These are phyloP conservation scores for Porogramme epimiltina DNA, from an alignment of 1,284 basidiomycete genomes.

Conservation along the genomic window DNA sequence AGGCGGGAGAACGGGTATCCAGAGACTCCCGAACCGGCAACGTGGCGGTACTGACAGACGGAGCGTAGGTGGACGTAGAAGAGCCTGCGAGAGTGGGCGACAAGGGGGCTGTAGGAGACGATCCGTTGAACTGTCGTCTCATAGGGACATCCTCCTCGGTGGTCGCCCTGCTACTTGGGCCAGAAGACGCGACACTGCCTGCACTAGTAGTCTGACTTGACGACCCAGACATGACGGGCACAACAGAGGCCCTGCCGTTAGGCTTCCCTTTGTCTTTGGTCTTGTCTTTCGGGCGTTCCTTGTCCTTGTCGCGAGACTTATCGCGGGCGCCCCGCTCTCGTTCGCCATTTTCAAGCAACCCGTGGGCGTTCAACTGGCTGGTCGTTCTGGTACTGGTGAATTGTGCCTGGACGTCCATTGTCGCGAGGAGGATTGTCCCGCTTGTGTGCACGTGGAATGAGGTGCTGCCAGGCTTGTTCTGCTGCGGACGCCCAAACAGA, in stretches of 20 bases:
- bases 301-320: slow-evolving; percentile 6
- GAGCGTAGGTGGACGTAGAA: slow-evolving; percentile 11
- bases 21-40: slow-evolving; percentile 14
- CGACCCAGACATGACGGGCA: slow-evolving; percentile 7
- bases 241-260: slow-evolving; percentile 10
- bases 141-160: slow-evolving; percentile 19
- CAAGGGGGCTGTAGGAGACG: slow-evolving; percentile 17
- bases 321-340: slow-evolving; percentile 10
- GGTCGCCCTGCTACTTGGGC: slow-evolving; percentile 4
- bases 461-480: slow-evolving; percentile 17
- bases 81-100: slow-evolving; percentile 20
- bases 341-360: slow-evolving; percentile 53
- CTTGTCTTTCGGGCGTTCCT: slow-evolving; percentile 10
- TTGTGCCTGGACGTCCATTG: slow-evolving; percentile 70
- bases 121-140: slow-evolving; percentile 21
- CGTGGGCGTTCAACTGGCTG: slow-evolving; percentile 64
- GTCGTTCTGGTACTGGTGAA: slow-evolving; percentile 81
- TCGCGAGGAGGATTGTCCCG: slow-evolving; percentile 63
- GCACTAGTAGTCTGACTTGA: slow-evolving; percentile 29
- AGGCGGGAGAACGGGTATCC: slow-evolving; percentile 18
- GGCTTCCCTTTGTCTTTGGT: slow-evolving; percentile 12
- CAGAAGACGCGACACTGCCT: slow-evolving; percentile 21
- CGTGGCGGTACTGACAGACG: slow-evolving; percentile 15
- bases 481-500: slow-evolving; percentile 29
- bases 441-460: slow-evolving; percentile 42